These are phyloP conservation scores for Nicotiana otophora DNA, from an alignment of 257 asterid genomes.

Conservation along the genomic window DNA sequence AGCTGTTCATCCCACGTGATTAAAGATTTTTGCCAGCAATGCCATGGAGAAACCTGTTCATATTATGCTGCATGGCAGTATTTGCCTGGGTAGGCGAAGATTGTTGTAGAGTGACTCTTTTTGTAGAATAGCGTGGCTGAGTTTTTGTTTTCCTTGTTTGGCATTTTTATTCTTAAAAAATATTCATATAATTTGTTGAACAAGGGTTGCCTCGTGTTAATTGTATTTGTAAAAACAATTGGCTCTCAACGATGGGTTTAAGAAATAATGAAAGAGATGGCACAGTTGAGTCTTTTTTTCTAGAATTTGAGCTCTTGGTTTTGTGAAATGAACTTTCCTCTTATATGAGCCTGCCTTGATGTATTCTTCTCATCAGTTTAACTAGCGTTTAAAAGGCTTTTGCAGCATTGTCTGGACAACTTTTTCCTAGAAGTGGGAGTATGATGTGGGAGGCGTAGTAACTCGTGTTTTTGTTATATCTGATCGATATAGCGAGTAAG, in stretches of 20 bases:
- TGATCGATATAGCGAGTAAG: not conserved
- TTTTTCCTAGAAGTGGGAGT: not conserved
- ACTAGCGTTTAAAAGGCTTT: not conserved
- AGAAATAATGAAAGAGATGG: not conserved
- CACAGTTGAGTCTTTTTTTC: not conserved
- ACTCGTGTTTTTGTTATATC: not conserved
- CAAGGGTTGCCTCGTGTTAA: not conserved
- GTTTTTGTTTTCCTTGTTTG: conserved; percentile 1
- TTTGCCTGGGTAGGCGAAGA: conserved; percentile 11
- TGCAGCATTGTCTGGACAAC: not conserved
- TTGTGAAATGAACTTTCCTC: not conserved
- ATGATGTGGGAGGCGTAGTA: not conserved
- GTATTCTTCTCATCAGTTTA: not conserved
- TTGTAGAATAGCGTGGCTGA: conserved; percentile 9
- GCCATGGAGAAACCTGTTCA: conserved; percentile 9
- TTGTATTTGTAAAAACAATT: not conserved
- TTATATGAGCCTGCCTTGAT: not conserved
- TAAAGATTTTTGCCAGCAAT: not conserved
- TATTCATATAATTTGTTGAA: not conserved
- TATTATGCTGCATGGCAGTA: conserved; percentile 6
- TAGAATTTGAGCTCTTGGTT: not conserved
- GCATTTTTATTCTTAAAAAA: not conserved
- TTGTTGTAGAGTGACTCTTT: conserved; percentile 9
- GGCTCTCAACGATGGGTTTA: not conserved
- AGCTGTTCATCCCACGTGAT: conserved; percentile 8